A percentile compares a stretch with the other conserved stretches of the same genome.
Conservation (phyloP, 1,284 basidiomycete species). For the Laetiporus sulphureus region DNA sequence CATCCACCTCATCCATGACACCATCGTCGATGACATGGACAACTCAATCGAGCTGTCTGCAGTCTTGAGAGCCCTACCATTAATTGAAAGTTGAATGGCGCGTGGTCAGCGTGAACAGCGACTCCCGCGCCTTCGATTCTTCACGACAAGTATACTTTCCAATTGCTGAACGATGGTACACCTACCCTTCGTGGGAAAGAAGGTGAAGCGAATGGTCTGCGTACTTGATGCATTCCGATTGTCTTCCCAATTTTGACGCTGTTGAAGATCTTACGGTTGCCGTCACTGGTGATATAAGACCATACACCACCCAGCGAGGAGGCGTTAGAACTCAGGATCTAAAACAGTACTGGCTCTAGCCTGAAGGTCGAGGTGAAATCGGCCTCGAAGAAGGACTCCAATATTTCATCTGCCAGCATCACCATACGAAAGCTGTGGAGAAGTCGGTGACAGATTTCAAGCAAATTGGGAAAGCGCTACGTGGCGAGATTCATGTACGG, state of each 20-base stretch:
- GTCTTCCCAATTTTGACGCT: slow-evolving; percentile 87
- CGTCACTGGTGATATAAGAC: slow-evolving; percentile 83
- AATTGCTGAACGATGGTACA: slow-evolving; percentile 76
- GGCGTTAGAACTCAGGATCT: slow-evolving; percentile 49
- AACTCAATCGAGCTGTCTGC: slow-evolving; percentile 12
- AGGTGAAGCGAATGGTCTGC: too few species aligned
- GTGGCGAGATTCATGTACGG: slow-evolving; percentile 85
- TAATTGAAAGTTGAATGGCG: slow-evolving; percentile 52
- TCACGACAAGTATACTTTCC: slow-evolving; percentile 78
- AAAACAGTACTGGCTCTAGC: slow-evolving; percentile 64
- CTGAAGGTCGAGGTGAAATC: slow-evolving; percentile 86
- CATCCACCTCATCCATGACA: slow-evolving; percentile 91
- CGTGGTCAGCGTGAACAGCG: slow-evolving; percentile 67
- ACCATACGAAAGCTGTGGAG: slow-evolving; percentile 93
- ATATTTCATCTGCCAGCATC: slow-evolving; percentile 87
- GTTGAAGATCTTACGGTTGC: slow-evolving; percentile 81
- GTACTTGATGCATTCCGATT: slow-evolving; percentile 82
- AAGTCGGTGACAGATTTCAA: neutral
- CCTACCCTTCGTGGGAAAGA: too few species aligned
- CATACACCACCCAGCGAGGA: slow-evolving; percentile 81
- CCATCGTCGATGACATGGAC: slow-evolving; percentile 40
- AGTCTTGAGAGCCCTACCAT: slow-evolving; percentile 41
- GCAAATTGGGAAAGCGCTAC: slow-evolving; percentile 31
- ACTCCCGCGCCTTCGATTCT: slow-evolving; percentile 85
- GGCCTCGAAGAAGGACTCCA: slow-evolving; percentile 91